Percentiles rank a stretch among this genome's conserved stretches.
These are phyloP conservation scores for Trichoderma atrobrunneum DNA, from an alignment of 2,329 filamentous ascomycete genomes.

Conservation along the genomic window DNA sequence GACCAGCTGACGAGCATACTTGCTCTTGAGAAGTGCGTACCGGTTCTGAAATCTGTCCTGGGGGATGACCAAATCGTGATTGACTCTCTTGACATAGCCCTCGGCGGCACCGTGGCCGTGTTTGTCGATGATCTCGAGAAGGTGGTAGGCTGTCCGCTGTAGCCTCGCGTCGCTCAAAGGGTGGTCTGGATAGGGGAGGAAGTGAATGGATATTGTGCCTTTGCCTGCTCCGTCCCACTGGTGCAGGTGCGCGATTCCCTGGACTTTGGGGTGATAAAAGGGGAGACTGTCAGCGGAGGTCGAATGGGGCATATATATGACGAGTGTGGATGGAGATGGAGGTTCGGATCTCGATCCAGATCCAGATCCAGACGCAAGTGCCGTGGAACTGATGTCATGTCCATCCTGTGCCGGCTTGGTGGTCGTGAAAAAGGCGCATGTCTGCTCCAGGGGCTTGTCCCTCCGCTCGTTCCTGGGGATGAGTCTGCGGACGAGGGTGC, in stretches of 20 bases:
- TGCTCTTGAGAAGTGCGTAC: slow-evolving; percentile 75
- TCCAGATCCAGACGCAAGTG: slow-evolving; percentile 16
- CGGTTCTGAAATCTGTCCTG: slow-evolving; percentile 77
- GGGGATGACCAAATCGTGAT: slow-evolving; percentile 78
- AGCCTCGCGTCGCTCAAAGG: slow-evolving; percentile 46
- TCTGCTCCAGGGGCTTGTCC: slow-evolving; percentile 75
- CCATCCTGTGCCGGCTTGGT: slow-evolving; percentile 20
- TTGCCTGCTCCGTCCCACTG: slow-evolving; percentile 47
- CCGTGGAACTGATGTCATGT: slow-evolving; percentile 17
- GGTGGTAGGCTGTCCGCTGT: slow-evolving; percentile 63
- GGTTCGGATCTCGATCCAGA: not conserved
- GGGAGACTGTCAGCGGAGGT: slow-evolving; percentile 62
- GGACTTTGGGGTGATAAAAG: slow-evolving; percentile 82
- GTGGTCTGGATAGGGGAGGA: slow-evolving; percentile 48
- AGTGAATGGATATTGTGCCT: slow-evolving; percentile 59
- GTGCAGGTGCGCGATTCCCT: slow-evolving; percentile 73
- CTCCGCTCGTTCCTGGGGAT: slow-evolving; percentile 78
- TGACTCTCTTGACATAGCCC: slow-evolving; percentile 73
- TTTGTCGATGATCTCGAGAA: slow-evolving; percentile 68
- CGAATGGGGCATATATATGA: slow-evolving; percentile 78
- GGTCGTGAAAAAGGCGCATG: slow-evolving; percentile 67
- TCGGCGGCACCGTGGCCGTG: slow-evolving; percentile 63
- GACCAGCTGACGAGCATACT: slow-evolving; percentile 70
- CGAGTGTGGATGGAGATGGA: slow-evolving; percentile 32
- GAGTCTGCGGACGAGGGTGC: slow-evolving; percentile 70